Evolutionary conservation across 177 flowering plant genomes (phyloP).

Genomic region (Vitis hybrid): DNA sequence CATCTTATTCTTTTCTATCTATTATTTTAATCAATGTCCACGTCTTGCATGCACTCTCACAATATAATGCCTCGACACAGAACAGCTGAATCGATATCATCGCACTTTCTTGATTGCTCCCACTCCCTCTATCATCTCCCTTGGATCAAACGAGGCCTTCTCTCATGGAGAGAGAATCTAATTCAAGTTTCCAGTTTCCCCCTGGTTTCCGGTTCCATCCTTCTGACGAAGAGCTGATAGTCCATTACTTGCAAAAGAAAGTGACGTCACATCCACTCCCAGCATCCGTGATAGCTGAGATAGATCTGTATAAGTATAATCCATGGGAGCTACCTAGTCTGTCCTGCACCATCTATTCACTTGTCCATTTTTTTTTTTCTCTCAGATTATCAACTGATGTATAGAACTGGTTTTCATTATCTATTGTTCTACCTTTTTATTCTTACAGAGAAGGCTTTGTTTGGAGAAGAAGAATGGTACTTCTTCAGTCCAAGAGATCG

Average conservation of each 20-base stretch:
- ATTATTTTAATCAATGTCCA: neutral
- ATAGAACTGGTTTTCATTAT: neutral
- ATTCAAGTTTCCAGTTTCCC: slow-evolving; percentile 30
- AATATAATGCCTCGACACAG: slow-evolving; percentile 5
- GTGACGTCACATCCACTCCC: slow-evolving; percentile 41
- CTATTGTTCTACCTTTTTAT: neutral
- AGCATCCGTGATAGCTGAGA: slow-evolving; percentile 35
- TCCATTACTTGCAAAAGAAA: slow-evolving; percentile 45
- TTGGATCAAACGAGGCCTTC: neutral
- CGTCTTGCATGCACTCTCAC: neutral
- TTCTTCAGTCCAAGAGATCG: slow-evolving; percentile 55
- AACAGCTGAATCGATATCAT: slow-evolving; percentile 17
- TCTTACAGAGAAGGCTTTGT: slow-evolving; percentile 34
- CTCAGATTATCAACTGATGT: neutral
- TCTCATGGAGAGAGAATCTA: slow-evolving; percentile 22
- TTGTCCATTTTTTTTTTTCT: neutral
- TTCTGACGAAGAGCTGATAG: slow-evolving; percentile 58
- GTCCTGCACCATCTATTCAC: slow-evolving; percentile 12
- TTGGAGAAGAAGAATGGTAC: slow-evolving; percentile 60
- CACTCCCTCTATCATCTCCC: neutral
- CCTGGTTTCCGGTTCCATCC: slow-evolving; percentile 62
- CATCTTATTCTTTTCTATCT: neutral
- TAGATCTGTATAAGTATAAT: slow-evolving; percentile 52
- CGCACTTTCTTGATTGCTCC: slow-evolving; percentile 14
- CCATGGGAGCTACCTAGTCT: slow-evolving; percentile 61